A percentile compares a stretch with the other conserved stretches of the same genome.
These are phyloP conservation scores for Tylopilus sp. DNA, from an alignment of 768 basidiomycete genomes.

Conservation along the genomic window DNA sequence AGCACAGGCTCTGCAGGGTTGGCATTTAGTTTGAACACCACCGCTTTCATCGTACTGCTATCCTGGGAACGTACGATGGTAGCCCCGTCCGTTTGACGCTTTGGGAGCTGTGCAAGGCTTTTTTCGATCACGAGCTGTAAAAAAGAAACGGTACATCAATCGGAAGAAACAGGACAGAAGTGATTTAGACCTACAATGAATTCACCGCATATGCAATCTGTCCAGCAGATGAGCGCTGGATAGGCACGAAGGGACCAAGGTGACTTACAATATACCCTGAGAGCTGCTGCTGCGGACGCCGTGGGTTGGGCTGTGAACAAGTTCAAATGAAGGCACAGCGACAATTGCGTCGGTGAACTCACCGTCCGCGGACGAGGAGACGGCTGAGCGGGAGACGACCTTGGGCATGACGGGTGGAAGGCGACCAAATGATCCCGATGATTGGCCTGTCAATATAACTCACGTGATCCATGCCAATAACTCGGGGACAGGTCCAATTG, in stretches of 20 bases:
- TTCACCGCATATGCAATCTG: conserved; percentile 87
- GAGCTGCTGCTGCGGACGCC: conserved; percentile 69
- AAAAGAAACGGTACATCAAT: not conserved
- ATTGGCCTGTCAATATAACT: conserved; percentile 3
- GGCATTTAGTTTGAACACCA: conserved; percentile 87
- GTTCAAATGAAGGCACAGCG: not conserved
- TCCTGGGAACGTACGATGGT: conserved; percentile 78
- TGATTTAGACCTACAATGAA: conserved; percentile 62
- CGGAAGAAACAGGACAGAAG: not conserved
- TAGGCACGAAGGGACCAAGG: conserved; percentile 3
- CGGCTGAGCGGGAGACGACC: conserved; percentile 83
- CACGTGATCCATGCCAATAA: conserved; percentile 28
- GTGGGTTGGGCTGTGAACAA: conserved; percentile 62
- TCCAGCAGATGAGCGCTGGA: conserved; percentile 10
- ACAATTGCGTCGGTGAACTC: conserved; percentile 16
- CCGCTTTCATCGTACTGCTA: conserved; percentile 49
- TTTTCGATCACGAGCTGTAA: conserved; percentile 79
- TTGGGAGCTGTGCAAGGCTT: conserved; percentile 62
- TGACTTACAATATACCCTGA: conserved; percentile 77
- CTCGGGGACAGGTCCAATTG: conserved; percentile 23
- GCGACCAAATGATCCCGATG: conserved; percentile 1
- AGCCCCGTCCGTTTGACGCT: conserved; percentile 74
- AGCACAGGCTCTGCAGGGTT: conserved; percentile 64
- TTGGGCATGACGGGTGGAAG: conserved; percentile 70
- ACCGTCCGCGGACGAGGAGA: conserved; percentile 89